Base-by-base conservation (phyloP, 352 stramenopile species). In the Blastocystis sp. region DNA sequence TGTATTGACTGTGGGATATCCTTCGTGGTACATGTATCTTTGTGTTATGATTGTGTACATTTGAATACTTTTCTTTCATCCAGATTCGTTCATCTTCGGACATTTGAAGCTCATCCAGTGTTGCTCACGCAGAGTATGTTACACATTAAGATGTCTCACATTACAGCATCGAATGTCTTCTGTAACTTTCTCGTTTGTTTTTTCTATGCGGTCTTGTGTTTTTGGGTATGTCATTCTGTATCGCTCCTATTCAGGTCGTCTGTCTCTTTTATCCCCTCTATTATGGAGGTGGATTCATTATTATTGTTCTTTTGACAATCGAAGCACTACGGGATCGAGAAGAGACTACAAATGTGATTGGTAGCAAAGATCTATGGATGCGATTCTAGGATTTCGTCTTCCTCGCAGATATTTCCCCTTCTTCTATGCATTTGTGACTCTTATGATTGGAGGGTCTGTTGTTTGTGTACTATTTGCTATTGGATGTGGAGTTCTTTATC, bases 241-340 rank as follows among this genome's bases (percentile, higher is more conserved):
- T 11, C 12, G 21, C 16, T n/a, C 14, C 3, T n/a, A 37, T 54
- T 0, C 29, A 75, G 63, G 52, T 75, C 19, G 52, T 46, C 0
- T 75, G 63, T 46, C 39, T 75, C 37, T 75, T 75, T 29, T 75
- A 75, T 29, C 63, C 63, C 24, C 63, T 75, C 2, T 75, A 75
- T 29, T 75, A 75, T 54, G 63, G 32, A 54, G 32, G n/a, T 27
- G 12, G 24, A n/a, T 75, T 75, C 63, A 75, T 75, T 5, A 75
- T 75, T n/a, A 49, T 75, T 4, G 37, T 42, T 56, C 63, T 75
- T 11, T 3, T 75, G 19, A 54, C 63, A 19, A 52, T 75, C 29
- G 32, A 56, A 6, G 16, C 39, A 29, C 7, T 49, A 46, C 63
- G 39, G 3, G 19, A 49, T 29, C n/a, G 14, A 49, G 29, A 19